Conservation (phyloP, 2,329 filamentous ascomycete genomes). For the Fusarium haematococcum region DNA sequence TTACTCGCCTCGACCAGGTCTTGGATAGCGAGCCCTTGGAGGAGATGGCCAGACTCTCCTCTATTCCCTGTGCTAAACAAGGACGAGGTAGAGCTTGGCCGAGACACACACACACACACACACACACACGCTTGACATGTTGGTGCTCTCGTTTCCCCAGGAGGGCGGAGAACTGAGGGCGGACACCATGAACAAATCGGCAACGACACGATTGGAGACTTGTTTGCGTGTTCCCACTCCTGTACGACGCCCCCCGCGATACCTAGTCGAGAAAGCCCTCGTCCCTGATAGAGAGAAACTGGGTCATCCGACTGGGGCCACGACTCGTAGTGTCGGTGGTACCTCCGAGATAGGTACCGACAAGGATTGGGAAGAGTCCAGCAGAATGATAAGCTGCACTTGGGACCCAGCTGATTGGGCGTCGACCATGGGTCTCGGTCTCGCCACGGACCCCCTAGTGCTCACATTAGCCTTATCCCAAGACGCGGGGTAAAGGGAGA, state of each 20-base stretch:
- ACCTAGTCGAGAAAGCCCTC: neutral
- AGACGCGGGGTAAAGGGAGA: constrained; percentile 3
- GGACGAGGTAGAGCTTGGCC: neutral
- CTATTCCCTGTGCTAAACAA: neutral
- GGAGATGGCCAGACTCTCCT: neutral
- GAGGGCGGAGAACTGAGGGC: neutral
- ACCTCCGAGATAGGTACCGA: neutral
- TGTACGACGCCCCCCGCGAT: neutral
- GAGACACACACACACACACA: neutral
- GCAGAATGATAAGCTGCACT: neutral
- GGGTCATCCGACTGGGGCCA: neutral
- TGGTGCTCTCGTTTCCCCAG: neutral
- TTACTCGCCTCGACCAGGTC: neutral
- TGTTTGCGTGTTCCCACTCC: neutral
- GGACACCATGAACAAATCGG: neutral
- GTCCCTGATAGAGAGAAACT: neutral
- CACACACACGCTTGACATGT: neutral
- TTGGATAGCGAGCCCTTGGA: neutral
- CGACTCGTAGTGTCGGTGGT: neutral
- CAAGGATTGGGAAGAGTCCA: neutral
- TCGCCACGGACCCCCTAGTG: neutral
- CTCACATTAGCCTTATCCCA: neutral
- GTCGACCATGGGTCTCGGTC: neutral
- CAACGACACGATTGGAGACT: neutral
- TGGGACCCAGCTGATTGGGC: neutral